Percentiles rank a stretch among this genome's conserved stretches.
phyloP scores from a whole-genome alignment of 768 basidiomycete species.

The Lyophyllum decastes region DNA sequence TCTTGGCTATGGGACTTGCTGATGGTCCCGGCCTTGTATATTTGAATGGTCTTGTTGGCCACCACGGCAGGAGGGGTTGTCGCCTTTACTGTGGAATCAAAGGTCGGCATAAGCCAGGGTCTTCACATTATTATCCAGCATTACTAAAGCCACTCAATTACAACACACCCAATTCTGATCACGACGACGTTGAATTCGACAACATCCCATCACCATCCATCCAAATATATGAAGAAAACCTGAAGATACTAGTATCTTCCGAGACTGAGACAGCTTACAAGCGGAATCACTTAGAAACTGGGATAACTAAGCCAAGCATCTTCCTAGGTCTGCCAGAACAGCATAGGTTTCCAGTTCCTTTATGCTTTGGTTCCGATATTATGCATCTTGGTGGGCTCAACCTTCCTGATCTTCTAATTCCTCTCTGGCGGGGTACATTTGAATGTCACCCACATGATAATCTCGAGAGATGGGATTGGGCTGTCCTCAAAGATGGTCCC shows the following conservation, averaged over 20 bases:
- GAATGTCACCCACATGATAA: constrained; percentile 23
- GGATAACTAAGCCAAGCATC: constrained; percentile 34
- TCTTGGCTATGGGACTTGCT: constrained; percentile 17
- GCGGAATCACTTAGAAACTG: constrained; percentile 21
- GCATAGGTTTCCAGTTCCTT: constrained; percentile 25
- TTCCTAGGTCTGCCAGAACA: constrained; percentile 24
- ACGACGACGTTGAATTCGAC: constrained; percentile 13
- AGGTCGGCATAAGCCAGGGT: constrained; percentile 26
- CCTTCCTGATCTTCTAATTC: not conserved
- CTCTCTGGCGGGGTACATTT: constrained; percentile 1
- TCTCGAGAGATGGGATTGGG: constrained; percentile 22
- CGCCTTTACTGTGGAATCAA: constrained; percentile 25
- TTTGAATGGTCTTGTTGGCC: constrained; percentile 30
- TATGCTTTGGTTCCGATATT: constrained; percentile 31
- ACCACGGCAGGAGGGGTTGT: constrained; percentile 34
- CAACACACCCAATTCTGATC: constrained; percentile 21
- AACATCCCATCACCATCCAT: too few relatives aligned
- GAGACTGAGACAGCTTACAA: constrained; percentile 15
- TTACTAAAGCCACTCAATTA: constrained; percentile 26
- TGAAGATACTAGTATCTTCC: constrained; percentile 8
- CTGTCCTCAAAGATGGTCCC: constrained; percentile 15
- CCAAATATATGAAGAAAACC: not conserved
- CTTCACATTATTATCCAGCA: constrained; percentile 31
- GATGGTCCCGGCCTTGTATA: constrained; percentile 24
- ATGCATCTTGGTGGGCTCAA: constrained; percentile 42